A percentile compares a stretch with the other conserved stretches of the same genome.
phyloP scores from a whole-genome alignment of 805 yeast genomes.

The Vanderwaltozyma tropicalis region DNA sequence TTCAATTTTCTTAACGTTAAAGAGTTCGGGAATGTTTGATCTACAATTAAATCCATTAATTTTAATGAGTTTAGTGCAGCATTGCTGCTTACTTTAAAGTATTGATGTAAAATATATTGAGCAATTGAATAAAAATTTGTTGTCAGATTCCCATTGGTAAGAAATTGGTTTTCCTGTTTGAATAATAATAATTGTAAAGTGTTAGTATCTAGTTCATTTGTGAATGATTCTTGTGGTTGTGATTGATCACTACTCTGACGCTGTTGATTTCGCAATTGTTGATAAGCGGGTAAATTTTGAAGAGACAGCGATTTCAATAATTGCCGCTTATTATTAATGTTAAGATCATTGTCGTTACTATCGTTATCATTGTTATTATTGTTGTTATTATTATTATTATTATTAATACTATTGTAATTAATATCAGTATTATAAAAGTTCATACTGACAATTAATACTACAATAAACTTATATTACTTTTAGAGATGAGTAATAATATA shows the following conservation, averaged over 20 bases:
- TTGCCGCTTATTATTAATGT: background rate
- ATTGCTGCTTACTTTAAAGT: constrained; percentile 19
- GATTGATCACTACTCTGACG: background rate
- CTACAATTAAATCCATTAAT: constrained; percentile 25
- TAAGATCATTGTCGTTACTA: background rate
- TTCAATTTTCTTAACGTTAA: constrained; percentile 27
- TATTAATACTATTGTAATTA: constrained; percentile 3
- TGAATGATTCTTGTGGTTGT: background rate
- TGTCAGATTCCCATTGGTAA: constrained; percentile 2
- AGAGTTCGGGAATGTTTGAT: constrained; percentile 28
- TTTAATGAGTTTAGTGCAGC: constrained; percentile 13
- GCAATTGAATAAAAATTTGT: constrained; percentile 22
- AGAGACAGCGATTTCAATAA: background rate
- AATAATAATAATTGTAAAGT: constrained; percentile 8
- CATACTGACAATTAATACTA: no score
- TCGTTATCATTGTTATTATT: background rate
- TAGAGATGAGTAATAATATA: no score
- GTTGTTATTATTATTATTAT: background rate
- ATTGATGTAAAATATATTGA: constrained; percentile 23
- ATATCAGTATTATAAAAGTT: constrained; percentile 4
- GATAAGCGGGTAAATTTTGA: background rate
- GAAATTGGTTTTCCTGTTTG: constrained; percentile 15
- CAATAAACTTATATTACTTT: no score
- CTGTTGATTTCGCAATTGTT: background rate
- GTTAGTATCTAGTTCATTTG: constrained; percentile 7